A percentile compares a stretch with the other conserved stretches of the same genome.
Conservation (phyloP, 768 basidiomycete species). For the Suillus clintonianus region DNA sequence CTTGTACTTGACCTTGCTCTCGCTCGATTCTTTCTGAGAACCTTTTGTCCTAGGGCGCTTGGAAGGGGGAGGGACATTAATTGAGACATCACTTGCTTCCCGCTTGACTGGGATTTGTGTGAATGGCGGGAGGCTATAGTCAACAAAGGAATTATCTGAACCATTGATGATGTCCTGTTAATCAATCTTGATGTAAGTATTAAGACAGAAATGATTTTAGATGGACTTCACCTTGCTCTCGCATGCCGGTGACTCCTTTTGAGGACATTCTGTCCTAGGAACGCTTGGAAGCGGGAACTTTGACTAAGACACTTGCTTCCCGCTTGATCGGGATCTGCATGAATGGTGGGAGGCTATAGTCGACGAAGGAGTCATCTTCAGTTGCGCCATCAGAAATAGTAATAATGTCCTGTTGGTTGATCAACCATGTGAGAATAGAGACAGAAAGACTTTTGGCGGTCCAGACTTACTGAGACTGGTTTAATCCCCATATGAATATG, state of each 20-base stretch:
- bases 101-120: background rate
- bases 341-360: background rate
- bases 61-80: background rate
- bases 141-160: background rate
- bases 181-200: background rate
- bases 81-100: background rate
- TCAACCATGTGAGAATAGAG: background rate
- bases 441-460: background rate
- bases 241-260: background rate
- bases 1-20: background rate
- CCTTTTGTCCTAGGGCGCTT: background rate
- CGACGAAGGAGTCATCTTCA: background rate
- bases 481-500: background rate
- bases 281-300: background rate
- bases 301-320: background rate
- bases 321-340: background rate
- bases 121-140: background rate
- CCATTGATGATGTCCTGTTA: background rate
- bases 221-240: background rate
- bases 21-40: background rate
- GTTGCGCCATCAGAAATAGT: background rate
- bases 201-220: background rate
- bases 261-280: background rate
- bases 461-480: background rate
- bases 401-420: background rate